Conservation (phyloP, 176 grass and related monocot species). For the Juncus inflexus region DNA sequence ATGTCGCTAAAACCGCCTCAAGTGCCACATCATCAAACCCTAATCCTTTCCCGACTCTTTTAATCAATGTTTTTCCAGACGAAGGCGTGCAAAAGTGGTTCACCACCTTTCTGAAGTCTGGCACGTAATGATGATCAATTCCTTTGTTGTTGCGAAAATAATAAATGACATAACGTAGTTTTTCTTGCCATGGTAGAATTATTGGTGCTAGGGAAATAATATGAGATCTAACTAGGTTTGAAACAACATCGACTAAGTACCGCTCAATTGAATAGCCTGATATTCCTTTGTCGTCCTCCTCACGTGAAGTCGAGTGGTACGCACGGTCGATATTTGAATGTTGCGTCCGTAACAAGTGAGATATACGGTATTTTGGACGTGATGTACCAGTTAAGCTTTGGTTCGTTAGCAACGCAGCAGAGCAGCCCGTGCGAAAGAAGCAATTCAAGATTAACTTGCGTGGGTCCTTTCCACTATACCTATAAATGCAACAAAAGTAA, state of each 20-base stretch:
- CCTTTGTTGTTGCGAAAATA: neutral
- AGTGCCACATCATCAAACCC: constrained; percentile 41
- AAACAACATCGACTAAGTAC: constrained; percentile 37
- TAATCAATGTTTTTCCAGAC: constrained; percentile 53
- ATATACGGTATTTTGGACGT: constrained; percentile 47
- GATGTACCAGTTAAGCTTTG: neutral
- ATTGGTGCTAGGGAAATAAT: constrained; percentile 32
- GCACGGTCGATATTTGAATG: constrained; percentile 40
- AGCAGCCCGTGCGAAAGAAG: constrained; percentile 39
- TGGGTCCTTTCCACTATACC: constrained; percentile 30
- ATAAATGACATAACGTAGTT: constrained; percentile 27
- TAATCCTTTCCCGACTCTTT: constrained; percentile 49
- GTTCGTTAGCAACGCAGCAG: constrained; percentile 23
- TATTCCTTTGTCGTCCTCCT: constrained; percentile 67
- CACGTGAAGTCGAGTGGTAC: constrained; percentile 43
- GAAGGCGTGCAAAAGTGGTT: constrained; percentile 65
- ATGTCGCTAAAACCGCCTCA: constrained; percentile 64
- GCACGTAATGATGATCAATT: constrained; percentile 1
- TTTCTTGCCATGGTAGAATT: constrained; percentile 60
- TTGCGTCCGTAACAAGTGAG: constrained; percentile 50
- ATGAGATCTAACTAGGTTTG: constrained; percentile 47
- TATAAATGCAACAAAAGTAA: neutral
- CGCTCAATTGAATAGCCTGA: constrained; percentile 62
- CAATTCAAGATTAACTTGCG: constrained; percentile 43
- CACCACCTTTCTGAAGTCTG: constrained; percentile 44